Base-by-base conservation (phyloP, 2,329 filamentous ascomycete species). In the Fusarium tanahbumbuense region DNA sequence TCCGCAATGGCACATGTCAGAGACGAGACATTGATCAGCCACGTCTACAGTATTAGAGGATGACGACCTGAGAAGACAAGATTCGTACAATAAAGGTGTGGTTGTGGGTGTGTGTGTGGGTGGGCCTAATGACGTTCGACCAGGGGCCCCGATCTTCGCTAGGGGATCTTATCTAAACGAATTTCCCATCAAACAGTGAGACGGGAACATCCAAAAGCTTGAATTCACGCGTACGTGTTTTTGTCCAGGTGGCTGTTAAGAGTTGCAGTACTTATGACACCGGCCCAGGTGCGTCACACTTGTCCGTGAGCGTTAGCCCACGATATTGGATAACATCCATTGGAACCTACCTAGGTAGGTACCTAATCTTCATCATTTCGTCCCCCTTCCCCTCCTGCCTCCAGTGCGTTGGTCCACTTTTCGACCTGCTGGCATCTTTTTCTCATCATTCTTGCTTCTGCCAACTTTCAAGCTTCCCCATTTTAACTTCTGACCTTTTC, bases 91-190 rank as follows among this genome's bases (percentile, higher is more conserved):
- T 30, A 37, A 37, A 37, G 34, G 34, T 37, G 34, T 37, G 34
- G 11, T n/a, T 37, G 32, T 18, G 32, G 10, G 32, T 32, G 27
- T 41, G 42, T 40, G 30, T 25, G 57, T 64, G 56, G 67, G 62
- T 70, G 67, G 67, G 46, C 37, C 42, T 44, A 46, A 71, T 71
- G 68, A 70, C 68, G 68, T 68, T 64, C 44, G 30, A 49, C 45
- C 56, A 64, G 68, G 67, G 68, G 50, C 23, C 37, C 27, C 50
- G 10, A 37, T 48, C 46, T 30, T 44, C 40, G n/a, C 32, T 48
- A 32, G 56, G 56, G 37, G 34, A 64, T 54, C 53, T 49, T 67
- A 67, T 67, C 61, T 62, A 47, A 25, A 34, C 41, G 44, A 67
- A 62, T 62, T 55, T 70, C 61, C 40, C 61, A 49, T 67, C 45